A percentile compares a stretch with the other conserved stretches of the same genome.
Evolutionary conservation across 306 rosid genomes (phyloP).

Genomic region (Cajanus cajan): DNA sequence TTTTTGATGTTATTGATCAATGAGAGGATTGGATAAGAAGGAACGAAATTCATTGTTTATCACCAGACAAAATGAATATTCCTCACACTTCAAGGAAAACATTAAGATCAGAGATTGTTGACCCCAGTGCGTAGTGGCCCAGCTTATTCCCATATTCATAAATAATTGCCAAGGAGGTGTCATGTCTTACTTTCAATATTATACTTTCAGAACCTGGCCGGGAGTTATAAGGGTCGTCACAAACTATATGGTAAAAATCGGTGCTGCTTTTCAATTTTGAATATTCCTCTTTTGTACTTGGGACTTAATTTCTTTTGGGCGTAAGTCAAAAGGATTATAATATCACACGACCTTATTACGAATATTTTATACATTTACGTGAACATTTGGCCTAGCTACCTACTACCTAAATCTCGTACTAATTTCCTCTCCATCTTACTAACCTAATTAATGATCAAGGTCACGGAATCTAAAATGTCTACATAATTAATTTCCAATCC

Average conservation of each 20-base stretch:
- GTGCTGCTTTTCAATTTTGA: conserved; percentile 60
- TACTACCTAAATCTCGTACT: neutral
- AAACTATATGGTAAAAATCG: conserved; percentile 46
- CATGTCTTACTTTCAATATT: conserved; percentile 47
- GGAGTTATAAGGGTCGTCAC: conserved; percentile 36
- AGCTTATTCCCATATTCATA: conserved; percentile 40
- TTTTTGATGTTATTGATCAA: conserved; percentile 18
- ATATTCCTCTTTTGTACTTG: conserved; percentile 71
- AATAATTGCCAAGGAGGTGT: conserved; percentile 43
- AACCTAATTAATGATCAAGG: neutral
- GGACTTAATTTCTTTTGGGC: conserved; percentile 29
- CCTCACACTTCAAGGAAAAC: conserved; percentile 38
- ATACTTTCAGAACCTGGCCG: conserved; percentile 47
- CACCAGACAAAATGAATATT: conserved; percentile 71
- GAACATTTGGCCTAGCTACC: neutral
- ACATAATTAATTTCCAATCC: neutral
- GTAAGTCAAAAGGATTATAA: conserved; percentile 46
- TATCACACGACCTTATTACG: conserved; percentile 12
- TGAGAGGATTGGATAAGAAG: conserved; percentile 55
- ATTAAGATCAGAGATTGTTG: conserved; percentile 37
- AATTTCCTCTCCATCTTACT: neutral
- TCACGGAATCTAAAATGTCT: neutral
- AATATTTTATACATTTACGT: neutral
- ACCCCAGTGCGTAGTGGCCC: conserved; percentile 41
- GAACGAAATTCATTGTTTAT: conserved; percentile 47